phyloP scores from a whole-genome alignment of 768 basidiomycete species.

The Symmetrospora coprosmae region DNA sequence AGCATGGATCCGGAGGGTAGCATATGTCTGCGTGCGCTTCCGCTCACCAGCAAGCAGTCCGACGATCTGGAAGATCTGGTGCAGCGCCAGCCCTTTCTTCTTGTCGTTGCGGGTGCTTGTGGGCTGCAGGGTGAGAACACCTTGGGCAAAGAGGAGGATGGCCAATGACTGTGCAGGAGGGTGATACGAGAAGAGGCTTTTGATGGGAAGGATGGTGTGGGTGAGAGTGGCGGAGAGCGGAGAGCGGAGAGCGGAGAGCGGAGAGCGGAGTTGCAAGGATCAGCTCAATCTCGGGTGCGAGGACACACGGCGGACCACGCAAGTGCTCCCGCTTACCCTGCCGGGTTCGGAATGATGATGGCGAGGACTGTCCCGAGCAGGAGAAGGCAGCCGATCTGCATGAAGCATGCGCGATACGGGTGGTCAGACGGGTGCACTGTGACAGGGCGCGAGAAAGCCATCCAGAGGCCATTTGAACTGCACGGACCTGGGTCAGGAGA shows the following conservation, averaged over 20 bases:
- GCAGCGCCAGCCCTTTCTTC: constrained; percentile 21
- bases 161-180: constrained; percentile 25
- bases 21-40: too few relatives aligned
- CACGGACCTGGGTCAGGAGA: too few relatives aligned
- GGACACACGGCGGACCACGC: too few relatives aligned
- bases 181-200: constrained; percentile 30
- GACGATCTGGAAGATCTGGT: constrained; percentile 26
- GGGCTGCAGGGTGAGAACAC: constrained; percentile 30
- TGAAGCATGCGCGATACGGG: too few relatives aligned
- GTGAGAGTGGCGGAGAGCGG: background rate
- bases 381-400: constrained; percentile 5
- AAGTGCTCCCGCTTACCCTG: background rate
- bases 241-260: background rate
- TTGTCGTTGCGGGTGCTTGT: constrained; percentile 20
- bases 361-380: background rate
- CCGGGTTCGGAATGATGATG: constrained; percentile 7
- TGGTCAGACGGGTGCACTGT: too few relatives aligned
- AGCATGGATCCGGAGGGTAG: too few relatives aligned
- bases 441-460: too few relatives aligned
- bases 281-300: too few relatives aligned
- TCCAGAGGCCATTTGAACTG: too few relatives aligned
- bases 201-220: background rate
- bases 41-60: constrained; percentile 10
- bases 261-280: background rate
- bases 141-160: constrained; percentile 25